Conservation (phyloP, 2,329 filamentous ascomycete genomes). For the Penicillium sp. region DNA sequence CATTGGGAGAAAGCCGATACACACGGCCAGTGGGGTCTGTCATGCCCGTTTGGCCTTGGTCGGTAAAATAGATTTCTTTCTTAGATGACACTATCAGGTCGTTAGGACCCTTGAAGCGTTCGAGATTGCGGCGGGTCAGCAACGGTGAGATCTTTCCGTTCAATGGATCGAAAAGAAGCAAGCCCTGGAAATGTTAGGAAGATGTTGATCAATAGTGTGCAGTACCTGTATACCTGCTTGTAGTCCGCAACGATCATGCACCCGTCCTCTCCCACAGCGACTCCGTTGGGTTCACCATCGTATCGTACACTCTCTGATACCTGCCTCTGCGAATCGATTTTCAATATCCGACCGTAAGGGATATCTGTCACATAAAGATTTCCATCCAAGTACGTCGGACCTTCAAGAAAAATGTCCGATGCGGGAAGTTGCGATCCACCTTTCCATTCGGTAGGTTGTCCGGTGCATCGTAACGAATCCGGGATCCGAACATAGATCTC, state of each 20-base stretch:
- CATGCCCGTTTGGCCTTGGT: slow-evolving; percentile 47
- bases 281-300: slow-evolving; percentile 45
- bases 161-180: slow-evolving; percentile 36
- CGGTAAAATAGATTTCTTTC: slow-evolving; percentile 45
- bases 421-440: slow-evolving; percentile 34
- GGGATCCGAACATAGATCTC: slow-evolving; percentile 39
- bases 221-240: slow-evolving; percentile 35
- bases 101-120: slow-evolving; percentile 46
- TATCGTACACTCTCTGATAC: slow-evolving; percentile 33
- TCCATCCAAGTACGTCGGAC: slow-evolving; percentile 34
- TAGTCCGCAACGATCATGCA: slow-evolving; percentile 42
- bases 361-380: slow-evolving; percentile 42
- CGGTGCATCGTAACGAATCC: slow-evolving; percentile 33
- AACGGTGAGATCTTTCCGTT: slow-evolving; percentile 28
- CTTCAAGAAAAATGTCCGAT: slow-evolving; percentile 43
- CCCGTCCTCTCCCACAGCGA: slow-evolving; percentile 36
- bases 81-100: slow-evolving; percentile 42
- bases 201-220: slow-evolving; percentile 8
- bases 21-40: slow-evolving; percentile 44
- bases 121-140: slow-evolving; percentile 37
- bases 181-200: slow-evolving; percentile 23
- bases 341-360: slow-evolving; percentile 42
- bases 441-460: slow-evolving; percentile 37
- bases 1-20: slow-evolving; percentile 36
- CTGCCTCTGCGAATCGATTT: slow-evolving; percentile 30